Evolutionary conservation across 1,139 yeast species (phyloP).

Genomic region (Dujonia santamariae): DNA sequence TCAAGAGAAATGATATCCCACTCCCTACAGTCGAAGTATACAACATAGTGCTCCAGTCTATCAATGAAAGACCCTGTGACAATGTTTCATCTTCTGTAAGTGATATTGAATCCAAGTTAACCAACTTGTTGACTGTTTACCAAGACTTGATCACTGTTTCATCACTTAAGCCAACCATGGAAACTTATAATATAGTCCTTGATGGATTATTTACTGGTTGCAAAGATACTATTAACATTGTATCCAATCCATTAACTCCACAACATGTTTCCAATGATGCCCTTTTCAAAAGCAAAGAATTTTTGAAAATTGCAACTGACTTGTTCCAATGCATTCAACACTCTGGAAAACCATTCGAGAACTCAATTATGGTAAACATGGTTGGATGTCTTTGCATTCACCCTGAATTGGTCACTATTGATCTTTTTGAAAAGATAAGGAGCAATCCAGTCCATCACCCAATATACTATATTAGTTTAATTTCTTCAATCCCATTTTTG

Average conservation of each 20-base stretch:
- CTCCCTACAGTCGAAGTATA: slow-evolving; percentile 33
- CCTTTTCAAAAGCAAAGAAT: slow-evolving; percentile 53
- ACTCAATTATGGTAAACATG: slow-evolving; percentile 26
- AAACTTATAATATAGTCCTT: slow-evolving; percentile 54
- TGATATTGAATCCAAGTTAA: slow-evolving; percentile 42
- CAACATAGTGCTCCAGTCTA: slow-evolving; percentile 37
- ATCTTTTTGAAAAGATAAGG: slow-evolving; percentile 19
- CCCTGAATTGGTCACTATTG: slow-evolving; percentile 26
- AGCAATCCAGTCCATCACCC: background rate
- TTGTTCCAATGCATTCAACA: slow-evolving; percentile 45
- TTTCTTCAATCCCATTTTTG: background rate
- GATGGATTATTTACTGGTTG: slow-evolving; percentile 51
- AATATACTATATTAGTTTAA: background rate
- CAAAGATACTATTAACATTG: slow-evolving; percentile 21
- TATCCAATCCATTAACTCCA: slow-evolving; percentile 9
- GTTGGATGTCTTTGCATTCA: slow-evolving; percentile 22
- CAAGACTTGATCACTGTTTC: slow-evolving; percentile 50
- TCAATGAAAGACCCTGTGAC: slow-evolving; percentile 29
- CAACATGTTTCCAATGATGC: slow-evolving; percentile 22
- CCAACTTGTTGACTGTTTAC: slow-evolving; percentile 61
- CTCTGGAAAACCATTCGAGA: slow-evolving; percentile 21
- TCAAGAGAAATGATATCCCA: slow-evolving; percentile 33
- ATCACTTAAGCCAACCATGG: slow-evolving; percentile 49
- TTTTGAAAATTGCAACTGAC: slow-evolving; percentile 61
- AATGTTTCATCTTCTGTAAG: slow-evolving; percentile 14